These are phyloP conservation scores for Arachnomyces sp. DNA, from an alignment of 2,329 filamentous ascomycete genomes.

Conservation along the genomic window DNA sequence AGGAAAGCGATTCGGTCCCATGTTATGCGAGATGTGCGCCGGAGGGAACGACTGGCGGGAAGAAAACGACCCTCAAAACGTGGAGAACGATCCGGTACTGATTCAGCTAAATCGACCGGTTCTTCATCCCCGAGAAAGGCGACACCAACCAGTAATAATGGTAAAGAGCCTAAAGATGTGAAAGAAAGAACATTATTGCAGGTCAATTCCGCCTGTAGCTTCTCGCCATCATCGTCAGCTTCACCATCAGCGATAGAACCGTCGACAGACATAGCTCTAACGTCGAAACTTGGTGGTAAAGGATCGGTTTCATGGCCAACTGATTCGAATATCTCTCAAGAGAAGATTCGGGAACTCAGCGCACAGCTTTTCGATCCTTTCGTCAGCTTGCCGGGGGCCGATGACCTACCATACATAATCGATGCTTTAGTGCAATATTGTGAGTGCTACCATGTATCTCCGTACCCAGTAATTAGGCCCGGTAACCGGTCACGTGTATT, in stretches of 20 bases:
- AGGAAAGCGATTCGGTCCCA: constrained; percentile 36
- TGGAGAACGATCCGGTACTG: constrained; percentile 13
- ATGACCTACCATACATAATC: constrained; percentile 19
- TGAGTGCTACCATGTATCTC: constrained; percentile 15
- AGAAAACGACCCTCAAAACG: constrained; percentile 28
- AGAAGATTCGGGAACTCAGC: constrained; percentile 10
- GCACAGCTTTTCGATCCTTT: constrained; percentile 29
- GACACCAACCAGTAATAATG: no score
- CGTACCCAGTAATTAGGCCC: neutral
- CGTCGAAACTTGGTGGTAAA: constrained; percentile 8
- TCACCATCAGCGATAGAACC: constrained; percentile 3
- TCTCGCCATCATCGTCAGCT: constrained; percentile 10
- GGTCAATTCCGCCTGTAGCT: no score
- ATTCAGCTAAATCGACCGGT: constrained; percentile 7
- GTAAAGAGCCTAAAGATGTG: constrained; percentile 7
- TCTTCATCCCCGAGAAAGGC: neutral
- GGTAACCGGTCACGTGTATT: no score
- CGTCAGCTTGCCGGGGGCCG: constrained; percentile 22
- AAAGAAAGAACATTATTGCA: no score
- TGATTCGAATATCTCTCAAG: constrained; percentile 3
- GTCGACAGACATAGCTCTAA: no score
- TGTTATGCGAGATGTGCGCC: constrained; percentile 37
- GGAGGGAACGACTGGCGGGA: constrained; percentile 32
- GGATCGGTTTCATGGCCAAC: no score
- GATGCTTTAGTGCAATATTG: constrained; percentile 27